Evolutionary conservation across 768 basidiomycete species (phyloP), one percentile per base, ranked within the genome.

Genomic region (Lepiota venenata): DNA sequence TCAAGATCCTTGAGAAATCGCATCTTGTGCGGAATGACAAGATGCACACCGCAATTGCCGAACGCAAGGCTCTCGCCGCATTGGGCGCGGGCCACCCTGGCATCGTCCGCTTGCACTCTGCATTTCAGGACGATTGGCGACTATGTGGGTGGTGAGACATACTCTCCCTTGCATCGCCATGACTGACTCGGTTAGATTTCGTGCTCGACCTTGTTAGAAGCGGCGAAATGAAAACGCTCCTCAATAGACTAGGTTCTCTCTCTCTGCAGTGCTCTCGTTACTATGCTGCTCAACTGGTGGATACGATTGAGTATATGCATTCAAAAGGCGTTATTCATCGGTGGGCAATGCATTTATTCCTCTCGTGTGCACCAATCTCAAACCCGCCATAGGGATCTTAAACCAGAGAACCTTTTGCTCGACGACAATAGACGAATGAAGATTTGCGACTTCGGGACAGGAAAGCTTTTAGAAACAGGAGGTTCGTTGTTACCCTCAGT

Each of bases 361-460:
- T 46, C 2, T 29, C n/a, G 25, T 47, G 37, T 40, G 38, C 39
- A n/a, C 25, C 25, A 10, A 32, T 47, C 18, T 14, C 11, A 7
- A 18, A 12, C 27, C 6, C 18, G 14, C 9, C 37, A n/a, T 39
- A 55, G 53, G 77, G 88, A 91, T 64, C 76, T 91, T 29, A 91
- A 91, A 66, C 89, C 89, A 9, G 89, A 90, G 69, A 98, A 98
- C 66, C 76, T 98, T 27, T 77, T 99, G 8, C 77, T 99, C n/a
- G 93, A 96, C 61, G 80, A 80, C 35, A 80, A 85, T 14, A 90
- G 87, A 71, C 84, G 93, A 50, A 83, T 97, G 65, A 96, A 93
- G 69, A 81, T 99, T n/a, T 91, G 93, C 14, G 97, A 99, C 68
- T 98, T 98, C 69, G 97, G 97, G 5, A 95, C 93, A 85, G 51